Base-by-base conservation (phyloP, 495 filamentous ascomycete genomes). In the Penicillium parvum region DNA sequence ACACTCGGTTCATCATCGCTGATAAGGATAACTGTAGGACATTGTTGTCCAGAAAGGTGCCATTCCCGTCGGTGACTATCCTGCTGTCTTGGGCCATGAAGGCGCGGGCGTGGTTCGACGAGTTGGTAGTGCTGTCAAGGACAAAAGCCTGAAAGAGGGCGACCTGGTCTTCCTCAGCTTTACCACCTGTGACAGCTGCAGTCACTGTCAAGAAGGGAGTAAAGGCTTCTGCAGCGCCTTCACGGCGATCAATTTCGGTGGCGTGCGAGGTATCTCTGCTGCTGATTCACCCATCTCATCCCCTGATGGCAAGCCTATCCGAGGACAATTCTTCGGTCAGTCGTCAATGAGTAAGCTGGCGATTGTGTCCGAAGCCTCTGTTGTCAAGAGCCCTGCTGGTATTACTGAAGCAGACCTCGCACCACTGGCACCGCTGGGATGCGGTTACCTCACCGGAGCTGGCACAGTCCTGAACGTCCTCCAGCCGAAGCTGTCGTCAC, bases 81-180 rank as follows among this genome's bases (percentile, higher is more conserved):
- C 69, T 2, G 61, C 57, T 9, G 69, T 72, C 5, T 65, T 78
- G 12, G 75, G 76, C 10, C 76, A 80, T 43, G 76, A 80, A 57
- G 76, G 76, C 17, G 64, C 66, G 2, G 77, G 76, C 5, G 46
- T 72, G 17, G 61, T 81, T 14, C 54, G 68, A 19, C 52, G 54
- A 9, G 17, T 72, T n/a, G 77, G 77, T 7, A 62, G 64, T 16
- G 45, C 37, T 1, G 68, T 72, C 27, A 65, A 65, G 18, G 56
- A 61, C 34, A 49, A 57, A 25, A 45, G 65, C 26, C 52, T 77
- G 4, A 41, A 49, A 12, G 57, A 64, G 2, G 72, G 74, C 17
- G 75, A 79, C 45, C 53, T 58, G 25, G 74, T 77, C 32, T 59
- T 73, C 47, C 59, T 75, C 21, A 63, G 58, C 26, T 73, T 73